Evolutionary conservation across 2,329 filamentous ascomycete genomes (phyloP), one percentile per base, ranked within the genome.

Genomic region (Huntiella omanensis): DNA sequence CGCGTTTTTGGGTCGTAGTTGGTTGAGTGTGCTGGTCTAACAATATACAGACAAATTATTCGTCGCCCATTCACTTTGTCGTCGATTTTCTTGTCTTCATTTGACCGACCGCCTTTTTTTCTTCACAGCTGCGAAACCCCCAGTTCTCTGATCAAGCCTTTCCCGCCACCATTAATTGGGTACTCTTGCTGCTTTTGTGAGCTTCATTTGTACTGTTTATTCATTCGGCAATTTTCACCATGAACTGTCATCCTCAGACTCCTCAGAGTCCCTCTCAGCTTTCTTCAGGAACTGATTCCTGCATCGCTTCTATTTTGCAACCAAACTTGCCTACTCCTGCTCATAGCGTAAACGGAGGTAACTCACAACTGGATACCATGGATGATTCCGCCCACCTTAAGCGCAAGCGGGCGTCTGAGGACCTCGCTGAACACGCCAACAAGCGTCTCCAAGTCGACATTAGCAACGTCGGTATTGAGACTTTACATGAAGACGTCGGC

Each of bases 191-290:
- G 40, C 40, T 41, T 19, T 32, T 41, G n/a, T 11, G 19, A 15
- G 40, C 40, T 22, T 32, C 28, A 13, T 28, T 19, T 41, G 33
- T 28, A 41, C 15, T 41, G 40, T 16, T 17, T 10, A 32, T 13
- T 28, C 40, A 15, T 38, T 36, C 33, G 33, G 16, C 36, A 60
- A 58, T 54, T 56, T 59, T 61, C 64, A 70, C 61, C 60, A 78
- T 78, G 73, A 75, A 72, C 63, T 76, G 73, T 67, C 73, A 77
- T 60, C 75, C 75, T 55, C 73, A 73, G 56, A 79, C 75, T 55
- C 75, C 75, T 58, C 74, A 78, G 66, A 79, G 75, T 59, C 75
- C 75, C 58, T 76, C 72, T 58, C 71, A 75, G 58, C 65, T 69
- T 57, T 75, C 71, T 53, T 69, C 71, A 52, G 69, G 64, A 55